phyloP scores from a whole-genome alignment of 2,329 filamentous ascomycete genomes.

The Ophiocordyceps unilateralis region DNA sequence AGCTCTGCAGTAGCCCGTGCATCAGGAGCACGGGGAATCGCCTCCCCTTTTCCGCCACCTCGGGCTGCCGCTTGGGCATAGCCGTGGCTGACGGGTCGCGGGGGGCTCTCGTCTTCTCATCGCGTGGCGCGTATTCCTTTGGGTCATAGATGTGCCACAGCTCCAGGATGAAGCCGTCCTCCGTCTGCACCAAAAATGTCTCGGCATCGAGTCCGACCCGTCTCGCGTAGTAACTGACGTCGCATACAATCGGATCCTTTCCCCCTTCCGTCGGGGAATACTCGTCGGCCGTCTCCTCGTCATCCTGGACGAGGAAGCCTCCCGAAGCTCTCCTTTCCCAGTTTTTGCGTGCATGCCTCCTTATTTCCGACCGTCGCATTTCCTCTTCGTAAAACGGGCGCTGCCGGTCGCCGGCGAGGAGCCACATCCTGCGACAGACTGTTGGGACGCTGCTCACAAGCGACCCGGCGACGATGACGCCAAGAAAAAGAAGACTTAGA shows the following conservation, averaged over 20 bases:
- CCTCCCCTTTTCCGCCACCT: slow-evolving; percentile 19
- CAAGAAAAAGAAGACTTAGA: slow-evolving; percentile 61
- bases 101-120: slow-evolving; percentile 24
- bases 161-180: slow-evolving; percentile 81
- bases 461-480: slow-evolving; percentile 58
- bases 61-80: slow-evolving; percentile 2
- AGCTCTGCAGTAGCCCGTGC: slow-evolving; percentile 74
- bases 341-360: slow-evolving; percentile 38
- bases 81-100: too few species aligned
- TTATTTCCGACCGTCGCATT: slow-evolving; percentile 32
- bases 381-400: slow-evolving; percentile 66
- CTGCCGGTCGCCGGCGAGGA: slow-evolving; percentile 38
- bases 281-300: slow-evolving; percentile 29
- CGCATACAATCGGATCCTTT: slow-evolving; percentile 58
- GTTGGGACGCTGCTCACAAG: slow-evolving; percentile 48
- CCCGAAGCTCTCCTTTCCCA: slow-evolving; percentile 37
- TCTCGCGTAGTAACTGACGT: slow-evolving; percentile 72
- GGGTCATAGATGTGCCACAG: slow-evolving; percentile 86
- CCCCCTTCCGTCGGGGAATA: slow-evolving; percentile 66
- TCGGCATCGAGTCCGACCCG: slow-evolving; percentile 79
- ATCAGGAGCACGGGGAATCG: slow-evolving; percentile 77
- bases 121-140: slow-evolving; percentile 50
- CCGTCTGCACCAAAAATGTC: slow-evolving; percentile 69
- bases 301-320: slow-evolving; percentile 21
- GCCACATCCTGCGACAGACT: slow-evolving; percentile 34